phyloP scores from a whole-genome alignment of 1,284 basidiomycete genomes.

The Ganoderma boninense region DNA sequence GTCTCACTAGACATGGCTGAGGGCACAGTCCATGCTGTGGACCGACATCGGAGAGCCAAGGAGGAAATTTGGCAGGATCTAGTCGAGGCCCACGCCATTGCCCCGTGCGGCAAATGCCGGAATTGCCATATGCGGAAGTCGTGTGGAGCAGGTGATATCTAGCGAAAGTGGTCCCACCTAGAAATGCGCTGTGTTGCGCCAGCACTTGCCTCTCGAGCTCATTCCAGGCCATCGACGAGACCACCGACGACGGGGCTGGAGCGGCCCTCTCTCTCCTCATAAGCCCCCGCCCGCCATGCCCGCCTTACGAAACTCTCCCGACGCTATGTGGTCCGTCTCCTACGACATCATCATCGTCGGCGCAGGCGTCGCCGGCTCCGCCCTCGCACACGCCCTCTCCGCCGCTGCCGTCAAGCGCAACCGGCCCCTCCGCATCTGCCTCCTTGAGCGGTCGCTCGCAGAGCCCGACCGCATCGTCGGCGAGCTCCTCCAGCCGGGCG shows the following conservation, averaged over 20 bases:
- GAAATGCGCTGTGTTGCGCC: not conserved
- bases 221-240: conserved; percentile 33
- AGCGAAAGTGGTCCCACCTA: conserved; percentile 9
- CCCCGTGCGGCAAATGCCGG: conserved; percentile 1
- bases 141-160: conserved; percentile 7
- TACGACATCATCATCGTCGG: conserved; percentile 91
- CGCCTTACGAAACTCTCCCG: conserved; percentile 8
- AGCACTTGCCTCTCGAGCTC: not conserved
- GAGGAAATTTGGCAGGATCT: not conserved
- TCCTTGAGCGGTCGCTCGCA: conserved; percentile 89
- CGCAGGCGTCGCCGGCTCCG: conserved; percentile 86
- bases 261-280: conserved; percentile 23
- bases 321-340: conserved; percentile 30
- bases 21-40: too few relatives aligned
- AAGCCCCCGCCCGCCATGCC: conserved; percentile 13
- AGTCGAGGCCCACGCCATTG: not conserved
- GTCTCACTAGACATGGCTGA: too few relatives aligned
- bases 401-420: conserved; percentile 50
- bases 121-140: not conserved
- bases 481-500: conserved; percentile 96
- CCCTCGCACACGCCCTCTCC: conserved; percentile 78
- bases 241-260: conserved; percentile 28
- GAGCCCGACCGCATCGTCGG: conserved; percentile 98
- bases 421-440: conserved; percentile 76
- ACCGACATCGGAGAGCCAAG: not conserved